Conservation (phyloP, 495 filamentous ascomycete genomes). For the Clohesyomyces aquaticus region DNA sequence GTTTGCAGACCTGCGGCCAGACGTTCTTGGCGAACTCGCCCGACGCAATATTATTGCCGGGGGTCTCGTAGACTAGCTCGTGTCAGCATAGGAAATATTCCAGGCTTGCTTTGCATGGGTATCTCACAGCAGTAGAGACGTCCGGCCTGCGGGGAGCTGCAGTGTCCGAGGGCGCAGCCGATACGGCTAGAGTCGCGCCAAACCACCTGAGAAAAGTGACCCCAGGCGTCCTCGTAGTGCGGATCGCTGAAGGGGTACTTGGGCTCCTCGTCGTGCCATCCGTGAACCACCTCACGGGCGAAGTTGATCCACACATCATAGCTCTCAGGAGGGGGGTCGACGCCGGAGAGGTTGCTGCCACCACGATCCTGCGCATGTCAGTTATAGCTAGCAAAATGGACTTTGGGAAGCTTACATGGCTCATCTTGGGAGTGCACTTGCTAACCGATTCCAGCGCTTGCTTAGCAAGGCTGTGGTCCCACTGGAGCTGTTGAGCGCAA, state of each 20-base stretch:
- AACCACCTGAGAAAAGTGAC: conserved; percentile 84
- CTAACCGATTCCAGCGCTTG: conserved; percentile 22
- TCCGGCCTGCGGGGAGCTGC: conserved; percentile 7
- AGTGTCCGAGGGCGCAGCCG: conserved; percentile 61
- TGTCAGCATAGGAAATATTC: background rate
- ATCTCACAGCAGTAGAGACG: conserved; percentile 38
- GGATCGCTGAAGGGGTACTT: conserved; percentile 56
- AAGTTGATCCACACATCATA: conserved; percentile 24
- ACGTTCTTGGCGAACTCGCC: conserved; percentile 28
- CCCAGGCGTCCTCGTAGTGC: conserved; percentile 65
- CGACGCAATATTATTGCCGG: conserved; percentile 23
- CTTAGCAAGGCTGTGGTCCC: conserved; percentile 25
- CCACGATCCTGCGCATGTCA: conserved; percentile 17
- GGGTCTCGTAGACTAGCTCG: conserved; percentile 24
- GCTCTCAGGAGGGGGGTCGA: conserved; percentile 15
- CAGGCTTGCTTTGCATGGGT: background rate
- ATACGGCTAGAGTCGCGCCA: conserved; percentile 72
- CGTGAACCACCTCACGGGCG: conserved; percentile 14
- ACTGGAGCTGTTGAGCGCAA: conserved; percentile 32
- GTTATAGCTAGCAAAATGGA: background rate
- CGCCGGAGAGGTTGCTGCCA: conserved; percentile 31
- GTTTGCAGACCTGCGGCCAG: conserved; percentile 20
- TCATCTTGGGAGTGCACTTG: conserved; percentile 19
- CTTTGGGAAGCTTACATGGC: conserved; percentile 15
- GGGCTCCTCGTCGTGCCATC: conserved; percentile 33